Percentiles rank a stretch among this genome's conserved stretches.
phyloP scores from a whole-genome alignment of 2,329 filamentous ascomycete genomes.

The Claviceps digitariae region DNA sequence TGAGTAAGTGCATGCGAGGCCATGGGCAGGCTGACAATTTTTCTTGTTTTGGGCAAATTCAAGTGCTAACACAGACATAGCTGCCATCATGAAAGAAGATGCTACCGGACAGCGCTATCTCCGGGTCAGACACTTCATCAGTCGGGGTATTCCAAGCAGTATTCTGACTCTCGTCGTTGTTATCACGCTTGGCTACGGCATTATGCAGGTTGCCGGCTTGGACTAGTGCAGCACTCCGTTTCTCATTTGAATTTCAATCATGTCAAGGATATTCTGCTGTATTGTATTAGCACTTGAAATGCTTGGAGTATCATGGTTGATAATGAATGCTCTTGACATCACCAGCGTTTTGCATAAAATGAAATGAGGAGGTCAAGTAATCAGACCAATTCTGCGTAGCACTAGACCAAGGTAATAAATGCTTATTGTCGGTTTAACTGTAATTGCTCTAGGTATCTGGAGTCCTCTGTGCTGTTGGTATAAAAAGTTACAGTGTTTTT shows the following conservation, averaged over 20 bases:
- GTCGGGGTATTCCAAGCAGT: constrained; percentile 78
- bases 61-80: constrained; percentile 29
- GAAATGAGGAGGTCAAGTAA: not conserved
- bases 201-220: constrained; percentile 67
- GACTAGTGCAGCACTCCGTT: constrained; percentile 18
- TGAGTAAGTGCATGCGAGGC: constrained; percentile 59
- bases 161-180: constrained; percentile 70
- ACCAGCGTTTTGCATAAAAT: not conserved
- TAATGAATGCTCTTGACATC: not conserved
- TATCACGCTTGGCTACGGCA: constrained; percentile 76
- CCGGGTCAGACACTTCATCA: constrained; percentile 87
- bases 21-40: not conserved
- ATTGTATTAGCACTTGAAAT: not conserved
- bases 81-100: constrained; percentile 99
- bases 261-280: not conserved
- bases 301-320: not conserved
- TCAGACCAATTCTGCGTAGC: not conserved
- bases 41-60: too few relatives aligned
- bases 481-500: not conserved
- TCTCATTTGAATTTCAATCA: not conserved
- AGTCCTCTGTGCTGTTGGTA: not conserved
- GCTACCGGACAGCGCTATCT: constrained; percentile 85
- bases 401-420: not conserved
- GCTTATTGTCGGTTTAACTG: too few relatives aligned
- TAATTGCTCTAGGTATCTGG: not conserved